A percentile compares a stretch with the other conserved stretches of the same genome.
Conservation (phyloP, 2,329 filamentous ascomycete species). For the Fusarium metavorans region DNA sequence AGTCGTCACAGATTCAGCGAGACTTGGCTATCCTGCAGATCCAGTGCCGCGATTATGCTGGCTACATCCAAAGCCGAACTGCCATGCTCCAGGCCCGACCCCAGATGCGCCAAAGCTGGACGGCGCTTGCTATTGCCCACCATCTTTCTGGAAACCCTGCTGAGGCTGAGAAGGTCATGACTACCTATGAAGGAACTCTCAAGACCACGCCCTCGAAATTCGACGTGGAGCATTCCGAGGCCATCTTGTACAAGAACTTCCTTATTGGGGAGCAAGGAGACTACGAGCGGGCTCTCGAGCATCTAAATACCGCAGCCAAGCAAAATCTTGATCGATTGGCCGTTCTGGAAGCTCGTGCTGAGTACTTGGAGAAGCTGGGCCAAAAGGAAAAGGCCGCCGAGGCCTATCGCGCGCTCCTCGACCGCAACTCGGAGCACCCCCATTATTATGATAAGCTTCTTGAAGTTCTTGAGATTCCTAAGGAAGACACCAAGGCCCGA, state of each 20-base stretch:
- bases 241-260: conserved; percentile 92
- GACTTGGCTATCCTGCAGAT: conserved; percentile 94
- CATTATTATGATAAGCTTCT: conserved; percentile 86
- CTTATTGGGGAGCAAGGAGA: conserved; percentile 94
- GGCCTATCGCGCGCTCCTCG: conserved; percentile 83
- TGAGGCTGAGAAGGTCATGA: conserved; percentile 91
- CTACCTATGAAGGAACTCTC: conserved; percentile 92
- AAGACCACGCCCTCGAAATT: conserved; percentile 81
- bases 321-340: conserved; percentile 85
- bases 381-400: conserved; percentile 83
- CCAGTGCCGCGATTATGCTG: conserved; percentile 95
- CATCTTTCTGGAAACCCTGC: conserved; percentile 87
- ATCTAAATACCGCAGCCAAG: conserved; percentile 83
- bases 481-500: conserved; percentile 70
- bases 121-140: conserved; percentile 92
- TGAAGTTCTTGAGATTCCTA: conserved; percentile 71
- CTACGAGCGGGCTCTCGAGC: conserved; percentile 83
- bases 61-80: conserved; percentile 90
- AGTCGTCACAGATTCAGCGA: conserved; percentile 91
- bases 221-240: conserved; percentile 94
- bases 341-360: conserved; percentile 85
- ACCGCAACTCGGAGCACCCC: conserved; percentile 89
- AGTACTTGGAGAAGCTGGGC: conserved; percentile 83
- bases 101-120: conserved; percentile 92
- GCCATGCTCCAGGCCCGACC: conserved; percentile 89